These are phyloP conservation scores for Hypoxylon subgilvum DNA, from an alignment of 495 filamentous ascomycete genomes.

Conservation along the genomic window DNA sequence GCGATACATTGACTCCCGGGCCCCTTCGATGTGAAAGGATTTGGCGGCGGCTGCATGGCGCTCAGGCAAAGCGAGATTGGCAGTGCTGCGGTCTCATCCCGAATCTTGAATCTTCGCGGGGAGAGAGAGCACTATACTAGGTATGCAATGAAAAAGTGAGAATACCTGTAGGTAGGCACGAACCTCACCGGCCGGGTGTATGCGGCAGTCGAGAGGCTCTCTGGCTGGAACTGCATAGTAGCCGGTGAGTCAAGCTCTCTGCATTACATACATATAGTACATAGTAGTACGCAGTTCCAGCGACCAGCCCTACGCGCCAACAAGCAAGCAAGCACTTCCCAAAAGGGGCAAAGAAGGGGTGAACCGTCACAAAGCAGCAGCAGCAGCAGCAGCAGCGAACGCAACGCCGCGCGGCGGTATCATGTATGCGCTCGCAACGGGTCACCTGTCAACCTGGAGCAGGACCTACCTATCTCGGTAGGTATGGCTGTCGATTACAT, in stretches of 20 bases:
- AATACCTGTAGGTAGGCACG: no score
- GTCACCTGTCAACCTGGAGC: constrained; percentile 28
- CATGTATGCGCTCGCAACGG: constrained; percentile 30
- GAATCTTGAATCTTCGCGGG: constrained; percentile 7
- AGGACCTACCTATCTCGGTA: constrained; percentile 36
- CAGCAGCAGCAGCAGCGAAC: no score
- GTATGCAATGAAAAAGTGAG: no score
- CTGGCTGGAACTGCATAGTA: constrained; percentile 1
- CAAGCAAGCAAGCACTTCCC: constrained; percentile 22
- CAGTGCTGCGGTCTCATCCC: constrained; percentile 2
- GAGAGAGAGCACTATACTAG: no score
- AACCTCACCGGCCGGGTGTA: constrained; percentile 9
- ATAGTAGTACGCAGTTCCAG: no score
- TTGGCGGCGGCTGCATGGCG: constrained; percentile 1
- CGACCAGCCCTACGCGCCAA: constrained; percentile 36
- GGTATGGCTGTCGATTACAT: constrained; percentile 31
- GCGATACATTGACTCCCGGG: constrained; percentile 2
- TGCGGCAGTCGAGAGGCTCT: constrained; percentile 27
- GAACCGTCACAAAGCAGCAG: no score
- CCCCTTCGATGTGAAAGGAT: neutral
- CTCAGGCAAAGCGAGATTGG: constrained; percentile 16
- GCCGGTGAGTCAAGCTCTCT: constrained; percentile 20
- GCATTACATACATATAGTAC: no score
- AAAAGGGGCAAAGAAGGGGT: constrained; percentile 22
- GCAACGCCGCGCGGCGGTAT: constrained; percentile 32